phyloP scores from a whole-genome alignment of 371 early-diverging fungal genomes.

The Furculomyces boomerangus region DNA sequence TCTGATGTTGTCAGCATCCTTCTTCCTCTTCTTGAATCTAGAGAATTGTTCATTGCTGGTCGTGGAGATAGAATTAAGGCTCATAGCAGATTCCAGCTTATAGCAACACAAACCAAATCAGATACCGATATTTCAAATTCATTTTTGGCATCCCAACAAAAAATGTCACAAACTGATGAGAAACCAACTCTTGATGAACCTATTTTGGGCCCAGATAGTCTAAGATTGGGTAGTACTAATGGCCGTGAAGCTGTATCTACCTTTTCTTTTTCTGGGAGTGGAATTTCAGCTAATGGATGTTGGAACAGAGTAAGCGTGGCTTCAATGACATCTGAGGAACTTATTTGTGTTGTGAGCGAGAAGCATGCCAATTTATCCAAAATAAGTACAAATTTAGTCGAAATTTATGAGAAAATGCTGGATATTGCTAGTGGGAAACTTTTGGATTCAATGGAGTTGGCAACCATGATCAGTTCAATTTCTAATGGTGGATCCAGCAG shows the following conservation, averaged over 20 bases:
- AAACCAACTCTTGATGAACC: too few species aligned
- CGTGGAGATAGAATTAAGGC: conserved; percentile 87
- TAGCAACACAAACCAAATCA: conserved; percentile 74
- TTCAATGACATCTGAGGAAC: neutral
- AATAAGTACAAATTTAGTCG: neutral
- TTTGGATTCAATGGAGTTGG: neutral
- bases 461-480: neutral
- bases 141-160: too few species aligned
- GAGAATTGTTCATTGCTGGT: conserved; percentile 81
- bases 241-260: neutral
- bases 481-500: neutral
- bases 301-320: neutral
- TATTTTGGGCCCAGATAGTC: too few species aligned
- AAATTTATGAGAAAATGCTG: neutral
- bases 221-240: too few species aligned
- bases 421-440: neutral
- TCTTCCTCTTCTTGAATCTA: conserved; percentile 83
- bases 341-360: neutral
- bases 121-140: too few species aligned
- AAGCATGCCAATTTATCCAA: neutral
- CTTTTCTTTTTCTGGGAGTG: neutral
- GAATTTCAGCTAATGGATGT: neutral
- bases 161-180: too few species aligned
- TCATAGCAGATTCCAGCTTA: conserved; percentile 84
- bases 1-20: conserved; percentile 92